Percentiles rank a stretch among this genome's conserved stretches.
Conservation (phyloP, 2,329 filamentous ascomycete species). For the Pseudodiploospora longispora region DNA sequence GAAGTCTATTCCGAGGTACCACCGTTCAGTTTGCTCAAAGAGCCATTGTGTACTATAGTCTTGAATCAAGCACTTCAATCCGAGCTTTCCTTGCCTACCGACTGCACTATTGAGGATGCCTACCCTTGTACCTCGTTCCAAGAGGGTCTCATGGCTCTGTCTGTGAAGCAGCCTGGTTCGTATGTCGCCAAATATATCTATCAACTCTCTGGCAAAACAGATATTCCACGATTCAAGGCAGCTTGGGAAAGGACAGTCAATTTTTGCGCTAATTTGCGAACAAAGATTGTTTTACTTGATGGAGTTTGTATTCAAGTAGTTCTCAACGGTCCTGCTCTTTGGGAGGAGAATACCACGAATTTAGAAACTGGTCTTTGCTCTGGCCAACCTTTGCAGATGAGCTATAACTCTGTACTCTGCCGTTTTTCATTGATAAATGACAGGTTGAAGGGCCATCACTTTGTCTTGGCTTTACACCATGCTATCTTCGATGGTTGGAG, state of each 20-base stretch:
- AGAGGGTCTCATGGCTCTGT: no score
- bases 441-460: background rate
- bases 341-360: background rate
- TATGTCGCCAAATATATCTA: no score
- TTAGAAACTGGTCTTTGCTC: no score
- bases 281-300: no score
- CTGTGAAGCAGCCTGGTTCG: no score
- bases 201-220: no score
- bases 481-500: conserved; percentile 4
- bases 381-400: background rate
- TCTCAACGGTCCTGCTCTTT: background rate
- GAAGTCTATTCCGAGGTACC: background rate
- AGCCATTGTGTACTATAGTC: background rate
- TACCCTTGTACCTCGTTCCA: no score
- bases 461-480: conserved; percentile 3
- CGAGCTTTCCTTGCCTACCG: background rate
- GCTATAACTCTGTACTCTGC: conserved; percentile 4
- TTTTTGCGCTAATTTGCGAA: no score
- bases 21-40: conserved; percentile 17
- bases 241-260: no score
- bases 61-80: background rate
- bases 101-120: background rate
- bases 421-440: background rate
- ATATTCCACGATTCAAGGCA: no score
- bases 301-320: no score